Percentiles rank a stretch among this genome's conserved stretches.
These are phyloP conservation scores for Nepenthes mirabilis DNA, from an alignment of 148 eudicot species.

Conservation along the genomic window DNA sequence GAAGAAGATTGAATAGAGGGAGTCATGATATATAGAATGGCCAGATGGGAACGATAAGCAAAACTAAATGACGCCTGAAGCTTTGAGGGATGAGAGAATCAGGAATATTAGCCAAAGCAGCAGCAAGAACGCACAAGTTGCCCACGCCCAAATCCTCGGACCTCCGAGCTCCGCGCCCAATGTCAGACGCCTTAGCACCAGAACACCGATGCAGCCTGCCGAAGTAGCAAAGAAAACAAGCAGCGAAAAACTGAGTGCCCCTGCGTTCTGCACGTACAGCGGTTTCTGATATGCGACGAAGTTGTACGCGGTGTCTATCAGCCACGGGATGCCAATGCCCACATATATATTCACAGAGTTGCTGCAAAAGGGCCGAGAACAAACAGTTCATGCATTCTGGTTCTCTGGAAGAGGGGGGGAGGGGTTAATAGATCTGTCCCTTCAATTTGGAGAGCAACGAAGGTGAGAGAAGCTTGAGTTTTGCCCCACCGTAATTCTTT, in stretches of 20 bases:
- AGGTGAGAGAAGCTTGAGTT: background rate
- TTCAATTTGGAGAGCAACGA: background rate
- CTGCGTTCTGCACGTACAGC: conserved; percentile 44
- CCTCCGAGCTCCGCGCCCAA: conserved; percentile 93
- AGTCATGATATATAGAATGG: too few species aligned
- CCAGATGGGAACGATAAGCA: too few species aligned
- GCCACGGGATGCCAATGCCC: conserved; percentile 91
- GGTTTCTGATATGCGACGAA: conserved; percentile 44
- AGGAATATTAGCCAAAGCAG: conserved; percentile 72
- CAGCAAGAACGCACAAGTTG: conserved; percentile 51
- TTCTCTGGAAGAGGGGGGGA: background rate
- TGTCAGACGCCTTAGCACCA: conserved; percentile 59
- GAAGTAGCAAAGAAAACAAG: conserved; percentile 76
- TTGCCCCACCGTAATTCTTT: too few species aligned
- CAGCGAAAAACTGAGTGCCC: conserved; percentile 70
- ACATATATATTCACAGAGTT: conserved; percentile 89
- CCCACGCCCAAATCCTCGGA: conserved; percentile 83
- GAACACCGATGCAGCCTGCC: conserved; percentile 64
- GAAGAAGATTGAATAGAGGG: too few species aligned
- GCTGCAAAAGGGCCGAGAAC: conserved; percentile 27
- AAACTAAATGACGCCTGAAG: conserved; percentile 39
- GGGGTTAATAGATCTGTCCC: background rate
- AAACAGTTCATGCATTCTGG: conserved; percentile 1
- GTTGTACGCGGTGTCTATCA: conserved; percentile 78
- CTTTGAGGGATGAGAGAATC: conserved; percentile 58